Evolutionary conservation across 2,329 filamentous ascomycete species (phyloP), one percentile per base, ranked within the genome.

Genomic region (Aspergillus novofumigatus): DNA sequence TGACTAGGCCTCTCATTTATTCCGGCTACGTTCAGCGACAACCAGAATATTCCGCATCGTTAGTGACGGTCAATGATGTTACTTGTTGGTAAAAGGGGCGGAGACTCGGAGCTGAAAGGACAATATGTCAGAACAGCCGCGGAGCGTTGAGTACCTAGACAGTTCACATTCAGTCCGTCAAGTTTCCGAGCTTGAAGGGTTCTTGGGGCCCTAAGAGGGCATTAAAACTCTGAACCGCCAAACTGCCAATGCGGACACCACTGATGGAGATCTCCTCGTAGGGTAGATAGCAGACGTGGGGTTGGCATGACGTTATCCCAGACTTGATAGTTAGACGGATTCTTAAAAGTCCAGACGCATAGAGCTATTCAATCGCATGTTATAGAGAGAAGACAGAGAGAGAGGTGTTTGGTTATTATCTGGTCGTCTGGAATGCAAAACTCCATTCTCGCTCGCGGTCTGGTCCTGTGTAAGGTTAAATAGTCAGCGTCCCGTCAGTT

Each of bases 401-500:
- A 17, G 32, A 17, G 14, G 32, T 38, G 32, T 38, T 38, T 3
- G 32, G 32, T 38, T 35, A 11, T 23, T 20, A 17, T 10, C 8
- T 44, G 20, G 41, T 9, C n/a, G 21, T 44, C 41, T 20, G n/a
- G 41, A 44, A 44, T 44, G 41, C 41, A 11, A 6, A 44, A 21
- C 41, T 44, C 10, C 21, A 17, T 23, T 47, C 44, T 47, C 8
- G 21, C 20, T 47, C 44, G 21, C 44, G 21, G 44, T 58, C 52
- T 49, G 52, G 45, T 55, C 11, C 52, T 53, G 54, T 21, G 52
- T 49, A 56, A 56, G 50, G 48, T 61, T 59, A 55, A 54, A 54
- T 49, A 47, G 14, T 47, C 44, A 45, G 55, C 53, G 62, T 61
- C 65, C 65, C 65, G 65, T 59, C 56, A 60, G 58, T 62, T 56